Evolutionary conservation across 2,329 filamentous ascomycete genomes (phyloP), one percentile per base, ranked within the genome.

Genomic region (Hymenoscyphus salicellus): DNA sequence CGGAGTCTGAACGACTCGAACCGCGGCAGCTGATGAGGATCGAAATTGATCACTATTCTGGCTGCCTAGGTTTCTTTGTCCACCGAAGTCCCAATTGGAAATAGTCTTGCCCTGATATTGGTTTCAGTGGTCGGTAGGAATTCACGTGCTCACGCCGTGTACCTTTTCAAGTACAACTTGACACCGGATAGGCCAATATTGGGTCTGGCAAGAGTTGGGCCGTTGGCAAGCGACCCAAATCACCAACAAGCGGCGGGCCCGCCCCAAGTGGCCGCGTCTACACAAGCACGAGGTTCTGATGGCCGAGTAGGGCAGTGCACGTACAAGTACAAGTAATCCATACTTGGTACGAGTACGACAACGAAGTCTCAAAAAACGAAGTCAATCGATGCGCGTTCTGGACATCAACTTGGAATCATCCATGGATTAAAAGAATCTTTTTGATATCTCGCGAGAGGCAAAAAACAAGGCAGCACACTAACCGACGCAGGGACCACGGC

Each of bases 381-480:
- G 20, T 26, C 20, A 26, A 52, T 26, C 20, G 43, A 20, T 49
- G 20, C 43, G 17, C 5, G 23, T 52, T 14, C 46, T 38, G 33
- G 10, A 38, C 33, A 33, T 1, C 41, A n/a, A 46, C 41, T 46
- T 46, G 41, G 41, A 46, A 23, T 5, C 43, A 49, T 23, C 43
- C 43, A 11, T 49, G 20, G 46, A 43, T 26, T 14, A 52, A 26
- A 52, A 26, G 2, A 14, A 52, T 26, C n/a, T 16, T 52, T 52
- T 26, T 52, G n/a, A 52, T 52, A 52, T 52, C 46, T 7, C 5
- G 7, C 5, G 36, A 10, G 46, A 26, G 46, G 46, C 46, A 23
- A 52, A 43, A 52, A 52, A 52, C 20, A 52, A 52, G 46, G 46
- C 46, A 26, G 26, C 36, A 26, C 46, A 52, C 46, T 52, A 52